Evolutionary conservation across 1,284 basidiomycete genomes (phyloP).

Genomic region (Xerocomus nothofagi): DNA sequence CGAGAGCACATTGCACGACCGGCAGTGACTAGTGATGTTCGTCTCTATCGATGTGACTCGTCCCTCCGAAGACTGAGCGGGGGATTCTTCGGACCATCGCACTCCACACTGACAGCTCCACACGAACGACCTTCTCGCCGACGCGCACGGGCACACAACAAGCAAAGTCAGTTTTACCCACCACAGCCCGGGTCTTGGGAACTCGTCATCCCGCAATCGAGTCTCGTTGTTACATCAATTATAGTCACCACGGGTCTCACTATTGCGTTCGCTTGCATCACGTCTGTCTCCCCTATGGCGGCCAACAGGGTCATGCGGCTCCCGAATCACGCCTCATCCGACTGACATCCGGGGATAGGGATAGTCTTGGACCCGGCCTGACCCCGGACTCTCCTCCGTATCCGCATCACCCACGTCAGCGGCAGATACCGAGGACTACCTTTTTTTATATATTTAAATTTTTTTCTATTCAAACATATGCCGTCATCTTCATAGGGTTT

Average conservation of each 20-base stretch:
- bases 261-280: neutral
- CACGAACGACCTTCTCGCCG: too few species aligned
- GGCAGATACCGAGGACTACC: too few species aligned
- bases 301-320: neutral
- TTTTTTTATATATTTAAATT: too few species aligned
- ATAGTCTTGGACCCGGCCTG: neutral
- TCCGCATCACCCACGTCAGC: neutral
- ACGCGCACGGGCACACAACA: neutral
- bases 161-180: too few species aligned
- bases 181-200: too few species aligned
- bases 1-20: neutral
- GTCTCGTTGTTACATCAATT: neutral
- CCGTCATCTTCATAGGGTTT: slow-evolving; percentile 22
- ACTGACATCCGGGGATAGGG: too few species aligned
- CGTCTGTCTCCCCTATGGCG: too few species aligned
- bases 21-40: too few species aligned
- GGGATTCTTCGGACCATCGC: neutral
- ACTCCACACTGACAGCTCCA: too few species aligned
- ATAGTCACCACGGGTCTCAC: too few species aligned
- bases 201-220: neutral
- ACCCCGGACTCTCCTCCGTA: slow-evolving; percentile 20
- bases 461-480: slow-evolving; percentile 1
- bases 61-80: neutral
- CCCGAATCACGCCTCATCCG: neutral
- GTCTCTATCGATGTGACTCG: neutral